phyloP scores from a whole-genome alignment of 2,329 filamentous ascomycete species.

The Penicillium fuscoglaucum region DNA sequence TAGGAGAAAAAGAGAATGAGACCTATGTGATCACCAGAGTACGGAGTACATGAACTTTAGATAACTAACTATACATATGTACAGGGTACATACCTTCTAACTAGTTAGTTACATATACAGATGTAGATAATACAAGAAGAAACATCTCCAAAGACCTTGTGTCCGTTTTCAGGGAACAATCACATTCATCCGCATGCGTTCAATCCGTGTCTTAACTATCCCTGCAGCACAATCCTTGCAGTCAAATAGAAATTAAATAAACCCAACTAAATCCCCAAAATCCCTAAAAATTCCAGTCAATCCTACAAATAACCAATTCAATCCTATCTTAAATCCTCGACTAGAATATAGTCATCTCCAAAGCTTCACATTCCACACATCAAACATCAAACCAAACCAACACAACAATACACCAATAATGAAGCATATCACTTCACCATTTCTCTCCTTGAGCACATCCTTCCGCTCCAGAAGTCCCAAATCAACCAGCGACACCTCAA shows the following conservation, averaged over 20 bases:
- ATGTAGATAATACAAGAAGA: too few relatives aligned
- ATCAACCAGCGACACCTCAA: constrained; percentile 22
- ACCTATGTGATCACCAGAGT: not conserved
- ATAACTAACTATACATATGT: too few relatives aligned
- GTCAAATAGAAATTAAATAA: constrained; percentile 13
- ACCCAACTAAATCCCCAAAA: not conserved
- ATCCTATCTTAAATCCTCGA: not conserved
- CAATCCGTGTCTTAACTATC: constrained; percentile 26
- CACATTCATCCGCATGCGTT: constrained; percentile 27
- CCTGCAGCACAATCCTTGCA: constrained; percentile 27
- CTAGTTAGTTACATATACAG: too few relatives aligned
- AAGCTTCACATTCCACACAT: constrained; percentile 3
- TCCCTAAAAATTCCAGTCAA: not conserved
- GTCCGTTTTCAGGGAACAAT: constrained; percentile 18
- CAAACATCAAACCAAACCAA: not conserved
- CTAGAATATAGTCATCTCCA: not conserved
- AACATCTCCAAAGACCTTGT: not conserved
- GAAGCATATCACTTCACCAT: constrained; percentile 26
- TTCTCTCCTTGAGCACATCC: constrained; percentile 35
- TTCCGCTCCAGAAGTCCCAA: constrained; percentile 27
- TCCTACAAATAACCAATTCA: not conserved
- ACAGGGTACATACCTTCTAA: too few relatives aligned
- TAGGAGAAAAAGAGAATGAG: not conserved
- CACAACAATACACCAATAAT: constrained; percentile 16
- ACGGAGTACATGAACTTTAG: too few relatives aligned